phyloP scores from a whole-genome alignment of 331 rosid genomes.

The Phaseolus coccineus region DNA sequence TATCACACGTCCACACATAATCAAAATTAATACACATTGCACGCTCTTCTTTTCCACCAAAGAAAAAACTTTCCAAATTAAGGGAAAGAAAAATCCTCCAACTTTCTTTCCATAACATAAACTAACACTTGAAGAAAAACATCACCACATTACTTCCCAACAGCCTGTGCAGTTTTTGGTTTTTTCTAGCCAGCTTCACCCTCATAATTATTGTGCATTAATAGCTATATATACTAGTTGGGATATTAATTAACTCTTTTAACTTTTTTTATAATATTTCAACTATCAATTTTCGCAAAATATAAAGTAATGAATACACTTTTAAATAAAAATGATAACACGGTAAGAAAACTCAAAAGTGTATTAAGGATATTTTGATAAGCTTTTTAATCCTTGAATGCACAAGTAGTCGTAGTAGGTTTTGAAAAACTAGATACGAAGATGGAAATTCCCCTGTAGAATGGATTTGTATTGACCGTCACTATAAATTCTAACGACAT shows the following conservation, averaged over 20 bases:
- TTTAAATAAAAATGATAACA: too few species aligned
- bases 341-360: too few species aligned
- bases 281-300: background rate
- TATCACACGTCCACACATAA: background rate
- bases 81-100: slow-evolving; percentile 30
- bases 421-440: background rate
- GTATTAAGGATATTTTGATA: background rate
- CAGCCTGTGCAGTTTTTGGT: background rate
- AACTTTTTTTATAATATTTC: too few species aligned
- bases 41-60: background rate
- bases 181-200: background rate
- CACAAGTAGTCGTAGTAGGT: background rate
- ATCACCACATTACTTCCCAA: background rate
- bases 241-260: too few species aligned
- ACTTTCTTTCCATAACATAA: slow-evolving; percentile 23
- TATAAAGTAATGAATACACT: too few species aligned
- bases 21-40: background rate
- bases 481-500: too few species aligned
- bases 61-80: background rate
- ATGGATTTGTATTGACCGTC: background rate
- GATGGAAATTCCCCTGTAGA: background rate
- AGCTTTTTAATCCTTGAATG: background rate
- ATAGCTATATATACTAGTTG: background rate
- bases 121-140: background rate
- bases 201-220: background rate